phyloP scores from a whole-genome alignment of 352 stramenopile species.

The Phytophthora pini region DNA sequence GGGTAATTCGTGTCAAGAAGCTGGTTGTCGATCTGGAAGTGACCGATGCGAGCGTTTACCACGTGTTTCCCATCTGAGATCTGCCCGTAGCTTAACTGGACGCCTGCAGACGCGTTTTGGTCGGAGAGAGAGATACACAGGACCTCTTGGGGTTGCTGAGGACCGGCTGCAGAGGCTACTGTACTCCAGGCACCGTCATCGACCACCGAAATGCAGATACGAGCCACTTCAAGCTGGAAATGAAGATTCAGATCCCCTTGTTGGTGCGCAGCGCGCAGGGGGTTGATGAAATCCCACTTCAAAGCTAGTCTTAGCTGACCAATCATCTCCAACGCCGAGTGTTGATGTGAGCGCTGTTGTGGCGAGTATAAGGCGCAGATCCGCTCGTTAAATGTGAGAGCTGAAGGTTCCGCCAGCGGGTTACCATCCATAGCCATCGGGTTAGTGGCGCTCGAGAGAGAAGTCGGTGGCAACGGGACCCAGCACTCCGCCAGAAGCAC shows the following conservation, averaged over 20 bases:
- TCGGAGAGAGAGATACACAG: conserved; percentile 79
- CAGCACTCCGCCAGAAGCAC: conserved; percentile 80
- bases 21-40: conserved; percentile 89
- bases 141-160: conserved; percentile 66
- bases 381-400: conserved; percentile 60
- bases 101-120: conserved; percentile 68
- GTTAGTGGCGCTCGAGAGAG: conserved; percentile 30
- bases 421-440: conserved; percentile 38
- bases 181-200: conserved; percentile 63
- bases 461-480: conserved; percentile 67
- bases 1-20: conserved; percentile 87
- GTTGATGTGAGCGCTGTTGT: conserved; percentile 34
- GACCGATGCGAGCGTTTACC: conserved; percentile 75
- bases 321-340: conserved; percentile 66
- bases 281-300: conserved; percentile 83
- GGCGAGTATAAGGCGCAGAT: conserved; percentile 76
- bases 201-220: conserved; percentile 78
- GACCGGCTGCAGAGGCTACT: conserved; percentile 21
- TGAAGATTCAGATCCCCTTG: conserved; percentile 66
- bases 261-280: conserved; percentile 43
- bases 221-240: conserved; percentile 77
- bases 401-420: conserved; percentile 31
- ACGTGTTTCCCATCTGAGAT: conserved; percentile 79
- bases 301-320: conserved; percentile 76
- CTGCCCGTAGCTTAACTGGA: conserved; percentile 79